A percentile compares a stretch with the other conserved stretches of the same genome.
Evolutionary conservation across 2,329 filamentous ascomycete genomes (phyloP).

Genomic region (Cadophora luteo-olivacea): DNA sequence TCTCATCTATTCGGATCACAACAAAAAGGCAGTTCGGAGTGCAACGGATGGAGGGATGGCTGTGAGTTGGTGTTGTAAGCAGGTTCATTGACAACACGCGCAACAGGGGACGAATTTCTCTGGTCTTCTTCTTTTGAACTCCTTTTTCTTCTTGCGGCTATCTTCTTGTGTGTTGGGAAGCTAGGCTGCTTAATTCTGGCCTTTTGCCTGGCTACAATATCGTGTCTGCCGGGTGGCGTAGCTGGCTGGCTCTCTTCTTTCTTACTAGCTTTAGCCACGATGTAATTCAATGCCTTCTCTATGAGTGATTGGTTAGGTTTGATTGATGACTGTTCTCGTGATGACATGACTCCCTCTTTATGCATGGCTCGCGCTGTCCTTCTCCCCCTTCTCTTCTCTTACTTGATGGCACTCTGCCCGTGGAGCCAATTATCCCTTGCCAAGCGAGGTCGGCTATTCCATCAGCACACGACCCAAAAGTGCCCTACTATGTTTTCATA

Average conservation of each 20-base stretch:
- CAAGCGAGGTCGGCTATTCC: not conserved
- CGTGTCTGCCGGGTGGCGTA: conserved; percentile 21
- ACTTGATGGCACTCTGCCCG: not conserved
- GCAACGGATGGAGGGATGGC: conserved; percentile 25
- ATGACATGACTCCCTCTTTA: not conserved
- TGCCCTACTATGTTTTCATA: not conserved
- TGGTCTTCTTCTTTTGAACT: conserved; percentile 32
- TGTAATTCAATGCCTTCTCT: conserved; percentile 46
- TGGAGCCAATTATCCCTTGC: not conserved
- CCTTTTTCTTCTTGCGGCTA: conserved; percentile 26
- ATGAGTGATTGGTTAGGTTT: not conserved
- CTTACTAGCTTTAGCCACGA: conserved; percentile 45
- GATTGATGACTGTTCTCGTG: not conserved
- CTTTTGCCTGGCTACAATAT: conserved; percentile 13
- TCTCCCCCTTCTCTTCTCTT: too few relatives aligned
- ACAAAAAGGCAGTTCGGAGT: conserved; percentile 29
- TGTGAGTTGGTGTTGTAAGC: conserved; percentile 37
- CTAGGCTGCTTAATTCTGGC: conserved; percentile 37
- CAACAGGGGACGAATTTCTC: not conserved
- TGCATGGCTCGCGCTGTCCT: too few relatives aligned
- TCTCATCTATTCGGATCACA: conserved; percentile 16
- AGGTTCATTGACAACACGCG: conserved; percentile 38
- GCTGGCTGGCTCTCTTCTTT: conserved; percentile 30
- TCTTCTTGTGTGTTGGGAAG: conserved; percentile 24
- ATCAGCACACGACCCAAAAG: not conserved